Percentiles rank a stretch among this genome's conserved stretches.
Evolutionary conservation across 2,329 filamentous ascomycete species (phyloP).

Genomic region (Pseudogymnoascus sp.): DNA sequence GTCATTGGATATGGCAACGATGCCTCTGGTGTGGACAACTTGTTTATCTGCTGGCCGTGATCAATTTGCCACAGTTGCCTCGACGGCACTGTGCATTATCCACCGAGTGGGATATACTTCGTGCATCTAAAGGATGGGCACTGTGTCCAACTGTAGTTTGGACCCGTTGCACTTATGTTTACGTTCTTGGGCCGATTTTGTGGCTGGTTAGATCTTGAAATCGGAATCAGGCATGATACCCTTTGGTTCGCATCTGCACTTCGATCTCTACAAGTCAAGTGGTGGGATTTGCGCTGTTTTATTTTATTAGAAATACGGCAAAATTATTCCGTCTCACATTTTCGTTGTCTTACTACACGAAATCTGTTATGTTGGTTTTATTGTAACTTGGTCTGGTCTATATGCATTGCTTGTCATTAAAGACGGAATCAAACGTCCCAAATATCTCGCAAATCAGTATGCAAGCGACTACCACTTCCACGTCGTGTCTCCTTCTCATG

Average conservation of each 20-base stretch:
- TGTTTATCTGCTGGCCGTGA: not conserved
- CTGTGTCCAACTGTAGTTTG: not conserved
- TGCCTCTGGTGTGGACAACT: not conserved
- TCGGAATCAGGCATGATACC: not conserved
- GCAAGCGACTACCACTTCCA: not conserved
- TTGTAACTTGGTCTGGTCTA: not conserved
- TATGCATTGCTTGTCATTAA: not conserved
- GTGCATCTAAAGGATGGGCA: not conserved
- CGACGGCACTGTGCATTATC: not conserved
- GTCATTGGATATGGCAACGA: not conserved
- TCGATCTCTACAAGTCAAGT: not conserved
- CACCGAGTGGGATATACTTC: not conserved
- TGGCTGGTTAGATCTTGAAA: not conserved
- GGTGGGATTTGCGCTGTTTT: not conserved
- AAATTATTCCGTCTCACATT: not conserved
- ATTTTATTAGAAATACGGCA: not conserved
- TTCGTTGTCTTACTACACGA: not conserved
- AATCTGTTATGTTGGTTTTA: not conserved
- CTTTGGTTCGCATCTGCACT: not conserved
- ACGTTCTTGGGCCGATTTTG: conserved; percentile 5
- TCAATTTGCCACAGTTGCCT: not conserved
- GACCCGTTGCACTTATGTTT: not conserved
- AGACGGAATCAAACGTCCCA: not conserved
- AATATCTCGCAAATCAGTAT: not conserved
- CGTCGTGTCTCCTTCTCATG: not conserved